These are phyloP conservation scores for Nidularia pulvinata DNA, from an alignment of 768 basidiomycete genomes.

Conservation along the genomic window DNA sequence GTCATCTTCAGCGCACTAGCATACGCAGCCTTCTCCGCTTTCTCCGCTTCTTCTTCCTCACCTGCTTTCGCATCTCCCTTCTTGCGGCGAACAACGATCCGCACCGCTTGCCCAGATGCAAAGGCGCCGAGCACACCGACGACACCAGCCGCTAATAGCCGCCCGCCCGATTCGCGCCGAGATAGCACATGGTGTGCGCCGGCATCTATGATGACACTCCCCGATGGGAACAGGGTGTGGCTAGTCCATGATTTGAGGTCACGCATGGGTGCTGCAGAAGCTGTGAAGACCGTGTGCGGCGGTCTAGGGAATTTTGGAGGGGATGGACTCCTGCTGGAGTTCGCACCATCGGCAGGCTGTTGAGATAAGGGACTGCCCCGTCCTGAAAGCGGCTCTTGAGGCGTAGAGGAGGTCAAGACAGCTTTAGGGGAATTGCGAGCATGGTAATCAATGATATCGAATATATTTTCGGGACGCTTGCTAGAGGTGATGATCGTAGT, in stretches of 20 bases:
- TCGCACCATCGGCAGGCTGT: no score
- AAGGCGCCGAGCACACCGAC: conserved; percentile 86
- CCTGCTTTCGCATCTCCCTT: conserved; percentile 22
- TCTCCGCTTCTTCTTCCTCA: conserved; percentile 18
- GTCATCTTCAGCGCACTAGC: conserved; percentile 37
- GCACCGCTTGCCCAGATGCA: conserved; percentile 93
- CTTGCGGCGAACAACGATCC: conserved; percentile 60
- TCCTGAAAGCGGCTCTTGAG: conserved; percentile 24
- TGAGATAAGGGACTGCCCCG: neutral
- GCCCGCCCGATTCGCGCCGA: conserved; percentile 84
- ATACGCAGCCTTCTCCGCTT: conserved; percentile 26
- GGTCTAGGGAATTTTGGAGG: conserved; percentile 44
- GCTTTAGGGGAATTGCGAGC: neutral
- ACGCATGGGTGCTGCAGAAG: conserved; percentile 66
- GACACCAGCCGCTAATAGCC: conserved; percentile 92
- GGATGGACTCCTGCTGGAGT: conserved; percentile 14
- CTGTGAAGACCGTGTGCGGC: conserved; percentile 87
- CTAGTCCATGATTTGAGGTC: conserved; percentile 97
- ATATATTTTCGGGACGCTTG: conserved; percentile 72
- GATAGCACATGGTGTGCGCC: conserved; percentile 90
- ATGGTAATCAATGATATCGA: conserved; percentile 78
- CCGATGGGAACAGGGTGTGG: conserved; percentile 91
- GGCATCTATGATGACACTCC: conserved; percentile 84
- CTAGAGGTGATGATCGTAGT: conserved; percentile 90
- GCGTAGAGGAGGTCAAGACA: conserved; percentile 14